Percentiles rank a stretch among this genome's conserved stretches.
phyloP scores from a whole-genome alignment of 768 basidiomycete genomes.

The Suillus ampliporus region DNA sequence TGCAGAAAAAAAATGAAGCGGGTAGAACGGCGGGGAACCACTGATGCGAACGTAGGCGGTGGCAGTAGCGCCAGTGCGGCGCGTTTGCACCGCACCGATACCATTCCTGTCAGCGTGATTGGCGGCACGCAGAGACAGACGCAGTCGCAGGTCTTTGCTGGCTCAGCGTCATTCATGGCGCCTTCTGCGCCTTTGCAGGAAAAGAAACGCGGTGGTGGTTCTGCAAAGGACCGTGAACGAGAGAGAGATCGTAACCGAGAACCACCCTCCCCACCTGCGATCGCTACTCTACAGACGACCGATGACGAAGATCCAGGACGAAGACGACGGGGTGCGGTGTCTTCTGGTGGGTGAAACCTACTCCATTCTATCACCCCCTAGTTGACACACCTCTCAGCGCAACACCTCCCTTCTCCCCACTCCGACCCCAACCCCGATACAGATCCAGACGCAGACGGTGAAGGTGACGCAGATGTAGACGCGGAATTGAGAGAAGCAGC shows the following conservation, averaged over 20 bases:
- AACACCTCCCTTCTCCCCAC: conserved; percentile 30
- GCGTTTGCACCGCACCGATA: conserved; percentile 35
- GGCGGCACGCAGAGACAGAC: conserved; percentile 23
- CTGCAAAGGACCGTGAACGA: conserved; percentile 24
- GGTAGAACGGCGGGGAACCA: conserved; percentile 73
- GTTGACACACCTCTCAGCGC: conserved; percentile 19
- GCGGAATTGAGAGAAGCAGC: conserved; percentile 57
- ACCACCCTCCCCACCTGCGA: conserved; percentile 39
- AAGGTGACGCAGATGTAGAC: conserved; percentile 46
- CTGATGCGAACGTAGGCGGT: conserved; percentile 43
- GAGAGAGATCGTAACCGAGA: conserved; percentile 27
- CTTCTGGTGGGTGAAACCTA: conserved; percentile 7
- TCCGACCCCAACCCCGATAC: conserved; percentile 17
- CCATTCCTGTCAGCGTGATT: conserved; percentile 36
- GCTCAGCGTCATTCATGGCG: conserved; percentile 12
- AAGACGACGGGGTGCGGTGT: conserved; percentile 31
- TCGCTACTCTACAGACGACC: conserved; percentile 35
- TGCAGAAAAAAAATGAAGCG: conserved; percentile 90
- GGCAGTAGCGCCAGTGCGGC: conserved; percentile 22
- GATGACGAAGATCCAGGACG: conserved; percentile 37
- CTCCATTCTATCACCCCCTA: conserved; percentile 17
- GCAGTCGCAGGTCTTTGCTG: conserved; percentile 29
- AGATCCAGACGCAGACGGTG: conserved; percentile 33
- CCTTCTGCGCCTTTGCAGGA: conserved; percentile 9
- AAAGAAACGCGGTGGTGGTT: not conserved